Evolutionary conservation across 805 yeast species (phyloP).

Genomic region (Nakazawaea anatomiae): DNA sequence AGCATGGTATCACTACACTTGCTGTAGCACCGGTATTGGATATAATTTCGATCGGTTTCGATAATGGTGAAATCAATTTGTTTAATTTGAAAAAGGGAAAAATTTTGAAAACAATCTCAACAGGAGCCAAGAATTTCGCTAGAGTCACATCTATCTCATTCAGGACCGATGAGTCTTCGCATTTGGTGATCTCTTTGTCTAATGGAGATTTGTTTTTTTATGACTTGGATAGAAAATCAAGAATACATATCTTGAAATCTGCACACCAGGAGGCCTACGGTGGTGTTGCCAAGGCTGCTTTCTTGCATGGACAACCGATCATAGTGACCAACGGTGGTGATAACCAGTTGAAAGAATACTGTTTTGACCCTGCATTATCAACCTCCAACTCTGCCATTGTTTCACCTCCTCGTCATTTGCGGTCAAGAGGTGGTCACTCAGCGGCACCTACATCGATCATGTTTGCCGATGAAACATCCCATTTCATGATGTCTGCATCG

Average conservation of each 20-base stretch:
- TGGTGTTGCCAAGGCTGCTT: slow-evolving; percentile 69
- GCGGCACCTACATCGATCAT: slow-evolving; percentile 74
- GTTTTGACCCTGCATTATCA: slow-evolving; percentile 86
- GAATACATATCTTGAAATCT: slow-evolving; percentile 69
- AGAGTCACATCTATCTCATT: slow-evolving; percentile 65
- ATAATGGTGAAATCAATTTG: slow-evolving; percentile 58
- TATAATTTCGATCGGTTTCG: slow-evolving; percentile 70
- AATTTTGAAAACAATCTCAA: slow-evolving; percentile 43
- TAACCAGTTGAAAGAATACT: slow-evolving; percentile 82
- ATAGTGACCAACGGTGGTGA: slow-evolving; percentile 88
- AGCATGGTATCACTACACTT: slow-evolving; percentile 54
- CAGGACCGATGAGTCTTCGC: slow-evolving; percentile 86
- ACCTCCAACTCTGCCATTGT: slow-evolving; percentile 57
- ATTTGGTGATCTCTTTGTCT: slow-evolving; percentile 70
- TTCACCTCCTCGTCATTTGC: slow-evolving; percentile 83
- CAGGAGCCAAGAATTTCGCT: slow-evolving; percentile 27
- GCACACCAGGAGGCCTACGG: slow-evolving; percentile 73
- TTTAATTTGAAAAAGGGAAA: slow-evolving; percentile 65
- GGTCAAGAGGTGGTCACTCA: slow-evolving; percentile 97
- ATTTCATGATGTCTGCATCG: slow-evolving; percentile 81
- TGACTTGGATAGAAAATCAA: slow-evolving; percentile 64
- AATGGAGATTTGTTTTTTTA: slow-evolving; percentile 84
- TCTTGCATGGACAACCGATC: slow-evolving; percentile 88
- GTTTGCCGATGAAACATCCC: slow-evolving; percentile 76
- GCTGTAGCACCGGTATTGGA: slow-evolving; percentile 87